Conservation (phyloP, 2,329 filamentous ascomycete genomes). For the Coniella vitis region DNA sequence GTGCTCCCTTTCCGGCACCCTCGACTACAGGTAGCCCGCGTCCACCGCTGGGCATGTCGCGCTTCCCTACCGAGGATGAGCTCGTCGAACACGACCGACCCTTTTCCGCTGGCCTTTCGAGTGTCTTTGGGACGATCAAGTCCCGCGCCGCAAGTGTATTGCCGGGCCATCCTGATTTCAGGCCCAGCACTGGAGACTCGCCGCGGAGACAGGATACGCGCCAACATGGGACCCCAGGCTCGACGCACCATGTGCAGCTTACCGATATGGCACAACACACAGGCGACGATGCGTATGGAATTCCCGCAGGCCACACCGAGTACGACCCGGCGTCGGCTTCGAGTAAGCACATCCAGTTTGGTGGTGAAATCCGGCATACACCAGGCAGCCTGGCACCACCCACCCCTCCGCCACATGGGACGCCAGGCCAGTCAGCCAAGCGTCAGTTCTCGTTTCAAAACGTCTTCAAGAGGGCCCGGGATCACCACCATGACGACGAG, state of each 20-base stretch:
- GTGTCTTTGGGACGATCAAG: slow-evolving; percentile 51
- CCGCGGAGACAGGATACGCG: not conserved
- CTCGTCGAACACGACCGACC: slow-evolving; percentile 47
- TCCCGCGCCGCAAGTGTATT: slow-evolving; percentile 35
- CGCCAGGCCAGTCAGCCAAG: slow-evolving; percentile 36
- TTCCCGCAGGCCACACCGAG: slow-evolving; percentile 39
- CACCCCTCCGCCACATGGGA: slow-evolving; percentile 46
- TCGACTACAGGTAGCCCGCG: slow-evolving; percentile 36
- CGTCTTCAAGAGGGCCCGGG: slow-evolving; percentile 58
- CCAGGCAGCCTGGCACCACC: slow-evolving; percentile 40
- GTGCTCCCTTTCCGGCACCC: slow-evolving; percentile 26
- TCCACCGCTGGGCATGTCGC: slow-evolving; percentile 81
- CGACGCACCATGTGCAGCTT: slow-evolving; percentile 55
- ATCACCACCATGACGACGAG: slow-evolving; percentile 20
- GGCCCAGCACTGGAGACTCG: slow-evolving; percentile 24
- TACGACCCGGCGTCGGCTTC: slow-evolving; percentile 32
- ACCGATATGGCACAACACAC: slow-evolving; percentile 50
- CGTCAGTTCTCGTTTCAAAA: slow-evolving; percentile 92
- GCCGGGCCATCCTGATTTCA: slow-evolving; percentile 34
- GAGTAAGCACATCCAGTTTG: slow-evolving; percentile 42
- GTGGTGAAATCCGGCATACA: slow-evolving; percentile 27
- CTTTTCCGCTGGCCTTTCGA: slow-evolving; percentile 42
- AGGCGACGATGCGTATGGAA: slow-evolving; percentile 44
- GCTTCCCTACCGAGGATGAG: slow-evolving; percentile 64
- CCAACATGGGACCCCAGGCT: slow-evolving; percentile 38